A percentile compares a stretch with the other conserved stretches of the same genome.
phyloP scores from a whole-genome alignment of 1,284 basidiomycete species.

The Melampsora abietis-canadensis region DNA sequence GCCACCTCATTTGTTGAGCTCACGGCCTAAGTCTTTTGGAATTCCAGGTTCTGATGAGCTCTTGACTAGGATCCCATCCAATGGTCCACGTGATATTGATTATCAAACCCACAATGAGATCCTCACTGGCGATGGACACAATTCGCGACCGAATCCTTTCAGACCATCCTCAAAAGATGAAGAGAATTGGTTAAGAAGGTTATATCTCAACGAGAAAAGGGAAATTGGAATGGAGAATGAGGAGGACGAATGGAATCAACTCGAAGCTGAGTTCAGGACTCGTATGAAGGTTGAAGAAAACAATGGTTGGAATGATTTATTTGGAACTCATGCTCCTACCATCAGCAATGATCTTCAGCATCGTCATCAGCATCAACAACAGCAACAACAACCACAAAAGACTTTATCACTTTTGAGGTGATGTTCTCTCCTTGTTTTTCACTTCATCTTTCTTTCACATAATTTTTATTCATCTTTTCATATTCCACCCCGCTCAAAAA shows the following conservation, averaged over 20 bases:
- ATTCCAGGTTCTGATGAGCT: not conserved
- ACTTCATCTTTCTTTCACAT: not conserved
- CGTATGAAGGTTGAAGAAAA: not conserved
- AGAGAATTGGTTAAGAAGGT: not conserved
- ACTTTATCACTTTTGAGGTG: not conserved
- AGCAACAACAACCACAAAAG: not conserved
- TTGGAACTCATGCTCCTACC: no score
- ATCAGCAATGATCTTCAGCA: not conserved
- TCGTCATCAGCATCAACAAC: not conserved
- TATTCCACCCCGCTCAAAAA: no score
- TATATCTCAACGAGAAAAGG: not conserved
- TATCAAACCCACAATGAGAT: not conserved
- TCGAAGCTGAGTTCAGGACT: not conserved
- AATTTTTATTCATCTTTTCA: not conserved
- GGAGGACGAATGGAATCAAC: constrained; percentile 4
- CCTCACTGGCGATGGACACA: not conserved
- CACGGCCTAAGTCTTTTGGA: no score
- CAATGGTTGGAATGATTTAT: no score
- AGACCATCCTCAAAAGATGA: not conserved
- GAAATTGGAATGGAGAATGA: not conserved
- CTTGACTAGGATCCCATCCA: not conserved
- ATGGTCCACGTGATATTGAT: not conserved
- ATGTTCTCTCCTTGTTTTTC: not conserved
- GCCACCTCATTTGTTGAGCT: no score
- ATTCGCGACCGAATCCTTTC: not conserved